Percentiles rank a stretch among this genome's conserved stretches.
phyloP scores from a whole-genome alignment of 202 grass and related monocot species.

The Setaria italica region DNA sequence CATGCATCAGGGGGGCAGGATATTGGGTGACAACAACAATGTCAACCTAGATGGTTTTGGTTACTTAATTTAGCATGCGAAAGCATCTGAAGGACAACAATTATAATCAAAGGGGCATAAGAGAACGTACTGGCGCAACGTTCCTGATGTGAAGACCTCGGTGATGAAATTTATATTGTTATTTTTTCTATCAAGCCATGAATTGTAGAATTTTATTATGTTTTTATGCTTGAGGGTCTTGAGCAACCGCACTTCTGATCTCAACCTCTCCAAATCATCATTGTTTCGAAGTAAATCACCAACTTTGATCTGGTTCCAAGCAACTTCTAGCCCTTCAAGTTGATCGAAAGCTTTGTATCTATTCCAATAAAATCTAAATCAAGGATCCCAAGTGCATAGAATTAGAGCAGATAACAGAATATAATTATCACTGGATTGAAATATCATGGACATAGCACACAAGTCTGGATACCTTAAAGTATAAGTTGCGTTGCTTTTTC shows the following conservation, averaged over 20 bases:
- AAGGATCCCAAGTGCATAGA: slow-evolving; percentile 52
- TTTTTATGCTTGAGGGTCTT: slow-evolving; percentile 95
- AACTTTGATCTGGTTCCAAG: slow-evolving; percentile 95
- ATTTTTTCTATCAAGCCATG: slow-evolving; percentile 80
- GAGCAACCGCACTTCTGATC: slow-evolving; percentile 91
- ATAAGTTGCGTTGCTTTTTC: neutral
- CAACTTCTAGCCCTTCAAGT: slow-evolving; percentile 93
- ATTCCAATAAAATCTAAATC: slow-evolving; percentile 40
- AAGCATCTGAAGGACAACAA: neutral
- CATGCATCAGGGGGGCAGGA: neutral
- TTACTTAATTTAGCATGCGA: slow-evolving; percentile 11
- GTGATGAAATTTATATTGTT: slow-evolving; percentile 95
- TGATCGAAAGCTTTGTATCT: slow-evolving; percentile 98
- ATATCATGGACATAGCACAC: neutral
- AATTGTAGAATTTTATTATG: slow-evolving; percentile 94
- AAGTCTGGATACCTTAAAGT: slow-evolving; percentile 15
- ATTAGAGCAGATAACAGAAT: neutral
- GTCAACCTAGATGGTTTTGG: neutral
- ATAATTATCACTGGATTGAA: neutral
- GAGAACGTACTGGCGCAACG: slow-evolving; percentile 73
- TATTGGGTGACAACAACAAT: slow-evolving; percentile 2
- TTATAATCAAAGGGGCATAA: slow-evolving; percentile 21
- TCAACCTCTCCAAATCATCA: slow-evolving; percentile 76
- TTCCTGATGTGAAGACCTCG: slow-evolving; percentile 96
- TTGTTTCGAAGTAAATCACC: slow-evolving; percentile 68